Evolutionary conservation across 2,329 filamentous ascomycete species (phyloP), one percentile per base, ranked within the genome.

Genomic region (Fonsecaea pugnacius): DNA sequence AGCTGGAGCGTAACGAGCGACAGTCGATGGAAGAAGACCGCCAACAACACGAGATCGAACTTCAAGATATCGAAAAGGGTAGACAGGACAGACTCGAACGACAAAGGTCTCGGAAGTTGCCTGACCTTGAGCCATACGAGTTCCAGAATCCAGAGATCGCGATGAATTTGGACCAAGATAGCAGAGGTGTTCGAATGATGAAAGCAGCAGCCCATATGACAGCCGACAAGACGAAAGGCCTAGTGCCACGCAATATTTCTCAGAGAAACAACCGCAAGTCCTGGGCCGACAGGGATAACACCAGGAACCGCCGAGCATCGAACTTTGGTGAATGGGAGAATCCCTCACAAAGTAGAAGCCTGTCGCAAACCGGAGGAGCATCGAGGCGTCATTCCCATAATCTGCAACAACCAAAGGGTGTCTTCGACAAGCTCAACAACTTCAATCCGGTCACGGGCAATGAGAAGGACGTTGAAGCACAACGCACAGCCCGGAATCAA

Each of bases 401-500:
- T 36, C 14, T 62, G 16, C 60, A 62, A 4, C 62, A 64, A 14
- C 66, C 69, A 27, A 63, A 51, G 27, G 66, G 69, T 24, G 68
- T 70, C 3, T 62, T 72, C 9, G 65, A 70, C 50, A 67, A 60
- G 27, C 62, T 71, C 58, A 72, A 71, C 62, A 70, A 70, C 35
- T 70, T 71, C 65, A 71, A 71, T 48, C 70, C 70, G 9, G 16
- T 71, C 16, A 66, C 73, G 5, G 82, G 84, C 21, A 82, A 83
- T 27, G 78, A 83, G 64, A 78, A 81, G 65, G 90, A 93, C 70
- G 77, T 91, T 1, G 91, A 95, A 75, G 85, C 87, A 0, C 91
- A 94, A 76, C 85, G 80, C 36, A 73, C 75, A n/a, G 67, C 75
- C 1, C 84, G 85, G 1, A 75, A 78, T 66, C 75, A 81, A 8